Evolutionary conservation across 148 eudicot species (phyloP), one percentile per base, ranked within the genome.

Genomic region (Silene latifolia): DNA sequence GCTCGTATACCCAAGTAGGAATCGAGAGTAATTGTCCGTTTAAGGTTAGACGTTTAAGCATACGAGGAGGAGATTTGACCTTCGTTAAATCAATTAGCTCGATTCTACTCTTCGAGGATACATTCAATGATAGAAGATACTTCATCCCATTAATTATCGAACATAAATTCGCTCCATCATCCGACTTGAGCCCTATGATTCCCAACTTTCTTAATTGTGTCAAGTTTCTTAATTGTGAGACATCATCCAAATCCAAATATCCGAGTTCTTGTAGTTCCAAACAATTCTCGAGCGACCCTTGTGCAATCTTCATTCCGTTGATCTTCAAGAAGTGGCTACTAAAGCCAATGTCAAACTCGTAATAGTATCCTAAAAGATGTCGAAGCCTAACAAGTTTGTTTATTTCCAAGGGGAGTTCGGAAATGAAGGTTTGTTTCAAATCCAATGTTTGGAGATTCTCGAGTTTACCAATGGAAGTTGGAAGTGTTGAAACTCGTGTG

Each of bases 391-490:
- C 23, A 7, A 79, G 77, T 29, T 6, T 17, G 10, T 19, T 4
- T 58, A 82, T 47, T 64, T 74, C 84, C 8, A 8, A 12, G 0
- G 84, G 84, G 11, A 81, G 78, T 63, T 73, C 72, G 10, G 44
- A 6, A n/a, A 82, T 56, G 12, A 11, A 27, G 29, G 78, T 74
- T 20, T 74, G 73, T 21, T 82, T 82, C 75, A 82, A 23, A 78
- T 82, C 81, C 69, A 82, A 47, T 64, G 81, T 77, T 65, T 39
- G 75, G 13, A 78, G 84, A 65, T 64, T 46, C 21, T 58, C 76
- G 25, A 77, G 78, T 56, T 78, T 74, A 29, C 78, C 75, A 24
- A 78, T 58, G 19, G 79, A 78, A 35, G 46, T 56, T 5, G 84
- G 81, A 64, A 78, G 67, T 12, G 9, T 17, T 18, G 42, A 10